phyloP scores from a whole-genome alignment of 2,329 filamentous ascomycete species.

The Microcera coccophila region DNA sequence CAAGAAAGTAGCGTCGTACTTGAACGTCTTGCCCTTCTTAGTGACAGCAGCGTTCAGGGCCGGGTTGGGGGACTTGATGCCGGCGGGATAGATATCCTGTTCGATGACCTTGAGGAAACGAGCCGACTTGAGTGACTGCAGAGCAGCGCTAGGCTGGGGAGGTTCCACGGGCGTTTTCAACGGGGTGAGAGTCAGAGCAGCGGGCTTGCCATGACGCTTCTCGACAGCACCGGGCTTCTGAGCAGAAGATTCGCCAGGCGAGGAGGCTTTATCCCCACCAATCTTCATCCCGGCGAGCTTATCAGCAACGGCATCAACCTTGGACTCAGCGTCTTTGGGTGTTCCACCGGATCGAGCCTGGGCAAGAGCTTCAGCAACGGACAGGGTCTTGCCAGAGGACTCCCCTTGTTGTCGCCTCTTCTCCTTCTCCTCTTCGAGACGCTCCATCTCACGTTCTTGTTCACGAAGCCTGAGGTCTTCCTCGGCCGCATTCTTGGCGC shows the following conservation, averaged over 20 bases:
- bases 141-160: conserved; percentile 85
- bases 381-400: conserved; percentile 44
- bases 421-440: conserved; percentile 67
- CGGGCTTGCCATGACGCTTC: conserved; percentile 70
- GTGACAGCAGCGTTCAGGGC: conserved; percentile 77
- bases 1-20: conserved; percentile 93
- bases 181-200: conserved; percentile 80
- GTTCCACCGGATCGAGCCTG: conserved; percentile 38
- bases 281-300: conserved; percentile 53
- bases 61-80: conserved; percentile 85
- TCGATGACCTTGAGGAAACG: conserved; percentile 79
- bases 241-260: conserved; percentile 39
- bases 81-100: conserved; percentile 75
- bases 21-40: conserved; percentile 78
- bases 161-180: conserved; percentile 79
- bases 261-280: conserved; percentile 40
- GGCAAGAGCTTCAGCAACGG: conserved; percentile 51
- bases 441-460: conserved; percentile 68
- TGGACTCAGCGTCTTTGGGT: conserved; percentile 29
- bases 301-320: conserved; percentile 39
- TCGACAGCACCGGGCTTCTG: conserved; percentile 49
- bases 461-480: conserved; percentile 65
- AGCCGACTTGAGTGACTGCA: conserved; percentile 88
- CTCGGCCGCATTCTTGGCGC: conserved; percentile 48
- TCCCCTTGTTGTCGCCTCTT: conserved; percentile 51